Conservation (phyloP, 23 red algal species). For the Rhodosorus marinus region DNA sequence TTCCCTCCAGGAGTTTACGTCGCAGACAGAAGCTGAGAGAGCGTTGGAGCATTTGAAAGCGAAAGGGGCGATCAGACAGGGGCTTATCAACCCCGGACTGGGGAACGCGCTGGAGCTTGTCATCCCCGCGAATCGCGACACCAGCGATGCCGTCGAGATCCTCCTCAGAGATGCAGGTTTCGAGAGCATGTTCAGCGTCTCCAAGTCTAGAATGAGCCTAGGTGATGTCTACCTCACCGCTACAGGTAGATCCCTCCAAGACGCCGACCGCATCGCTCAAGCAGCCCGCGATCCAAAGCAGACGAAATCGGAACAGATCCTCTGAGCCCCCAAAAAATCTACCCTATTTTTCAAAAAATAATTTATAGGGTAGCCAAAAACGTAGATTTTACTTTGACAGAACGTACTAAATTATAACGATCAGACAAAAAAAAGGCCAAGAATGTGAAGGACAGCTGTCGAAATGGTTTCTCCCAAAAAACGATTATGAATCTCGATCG, state of each 20-base stretch:
- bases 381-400: no score
- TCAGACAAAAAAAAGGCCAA: no score
- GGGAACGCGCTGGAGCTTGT: slow-evolving; percentile 74
- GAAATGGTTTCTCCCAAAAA: no score
- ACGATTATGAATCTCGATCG: no score
- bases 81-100: slow-evolving; percentile 36
- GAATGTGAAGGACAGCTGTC: no score
- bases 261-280: slow-evolving; percentile 56
- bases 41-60: slow-evolving; percentile 19
- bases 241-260: slow-evolving; percentile 32
- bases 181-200: slow-evolving; percentile 60
- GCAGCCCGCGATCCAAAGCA: slow-evolving; percentile 24
- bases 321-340: no score
- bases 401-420: no score
- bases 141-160: slow-evolving; percentile 15
- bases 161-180: slow-evolving; percentile 29
- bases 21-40: slow-evolving; percentile 13
- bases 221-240: slow-evolving; percentile 88
- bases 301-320: no score
- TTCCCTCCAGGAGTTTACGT: slow-evolving; percentile 82
- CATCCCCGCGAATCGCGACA: slow-evolving; percentile 16
- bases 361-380: no score
- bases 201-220: slow-evolving; percentile 51
- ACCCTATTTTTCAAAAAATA: no score
- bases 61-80: slow-evolving; percentile 19